Conservation (phyloP, 768 basidiomycete species). For the Phlegmacium glaucopus region DNA sequence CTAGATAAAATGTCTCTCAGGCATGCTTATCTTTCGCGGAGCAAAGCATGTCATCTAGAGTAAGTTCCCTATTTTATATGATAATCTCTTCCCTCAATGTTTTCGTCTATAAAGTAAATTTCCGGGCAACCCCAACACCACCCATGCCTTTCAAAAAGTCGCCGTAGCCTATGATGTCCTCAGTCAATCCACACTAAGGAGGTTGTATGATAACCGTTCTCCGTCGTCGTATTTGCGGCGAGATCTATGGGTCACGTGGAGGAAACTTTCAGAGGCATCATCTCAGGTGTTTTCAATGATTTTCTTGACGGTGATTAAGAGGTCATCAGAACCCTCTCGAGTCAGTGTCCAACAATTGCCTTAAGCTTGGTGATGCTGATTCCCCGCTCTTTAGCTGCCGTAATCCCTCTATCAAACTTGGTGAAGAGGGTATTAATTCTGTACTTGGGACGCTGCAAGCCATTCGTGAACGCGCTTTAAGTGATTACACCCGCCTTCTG, state of each 20-base stretch:
- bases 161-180: constrained; percentile 82
- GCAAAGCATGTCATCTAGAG: constrained; percentile 85
- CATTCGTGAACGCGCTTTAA: constrained; percentile 72
- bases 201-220: constrained; percentile 62
- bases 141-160: constrained; percentile 85
- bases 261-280: constrained; percentile 74
- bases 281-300: constrained; percentile 74
- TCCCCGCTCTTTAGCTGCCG: constrained; percentile 45
- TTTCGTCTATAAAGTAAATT: constrained; percentile 60
- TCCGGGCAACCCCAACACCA: constrained; percentile 71
- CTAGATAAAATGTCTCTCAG: constrained; percentile 64
- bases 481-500: constrained; percentile 39
- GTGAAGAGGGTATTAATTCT: constrained; percentile 75
- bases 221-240: constrained; percentile 47
- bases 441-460: constrained; percentile 67
- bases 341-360: constrained; percentile 38
- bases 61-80: constrained; percentile 34
- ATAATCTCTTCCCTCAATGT: constrained; percentile 2
- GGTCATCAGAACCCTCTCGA: constrained; percentile 71
- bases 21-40: constrained; percentile 73
- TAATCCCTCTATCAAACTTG: constrained; percentile 72
- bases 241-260: constrained; percentile 59
- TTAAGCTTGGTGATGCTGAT: background rate
- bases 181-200: constrained; percentile 65
- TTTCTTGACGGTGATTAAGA: constrained; percentile 87